These are phyloP conservation scores for Miscanthus sacchariflorus DNA, from an alignment of 202 grass and related monocot genomes.

Conservation along the genomic window DNA sequence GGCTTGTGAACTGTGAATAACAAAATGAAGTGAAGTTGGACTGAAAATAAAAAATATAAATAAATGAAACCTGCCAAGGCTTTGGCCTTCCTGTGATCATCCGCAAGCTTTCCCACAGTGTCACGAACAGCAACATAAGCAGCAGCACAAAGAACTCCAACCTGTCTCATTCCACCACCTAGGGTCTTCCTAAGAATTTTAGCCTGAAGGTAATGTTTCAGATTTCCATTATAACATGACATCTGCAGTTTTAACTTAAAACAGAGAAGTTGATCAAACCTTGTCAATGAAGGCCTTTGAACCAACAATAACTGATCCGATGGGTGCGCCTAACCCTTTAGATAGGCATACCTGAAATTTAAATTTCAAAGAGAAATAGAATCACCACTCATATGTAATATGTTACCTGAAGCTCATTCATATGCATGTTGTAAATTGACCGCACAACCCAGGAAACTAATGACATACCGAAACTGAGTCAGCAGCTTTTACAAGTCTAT, in stretches of 20 bases:
- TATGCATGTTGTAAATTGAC: not conserved
- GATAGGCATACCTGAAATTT: slow-evolving; percentile 83
- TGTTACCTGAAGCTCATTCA: not conserved
- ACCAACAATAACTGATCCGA: slow-evolving; percentile 91
- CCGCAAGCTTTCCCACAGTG: slow-evolving; percentile 66
- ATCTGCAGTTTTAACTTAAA: not conserved
- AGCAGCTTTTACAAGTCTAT: slow-evolving; percentile 86
- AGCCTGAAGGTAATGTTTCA: slow-evolving; percentile 54
- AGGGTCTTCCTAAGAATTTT: slow-evolving; percentile 94
- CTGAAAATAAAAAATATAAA: not conserved
- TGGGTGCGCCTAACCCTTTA: slow-evolving; percentile 92
- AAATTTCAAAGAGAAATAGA: not conserved
- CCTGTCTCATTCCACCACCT: slow-evolving; percentile 98
- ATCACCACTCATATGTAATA: not conserved
- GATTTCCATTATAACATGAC: not conserved
- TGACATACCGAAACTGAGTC: slow-evolving; percentile 90
- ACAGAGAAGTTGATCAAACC: slow-evolving; percentile 35
- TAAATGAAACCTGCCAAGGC: slow-evolving; percentile 64
- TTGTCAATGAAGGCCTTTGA: slow-evolving; percentile 75
- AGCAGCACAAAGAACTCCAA: slow-evolving; percentile 92
- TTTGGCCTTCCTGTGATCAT: slow-evolving; percentile 91
- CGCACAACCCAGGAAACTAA: not conserved
- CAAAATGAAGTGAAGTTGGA: not conserved
- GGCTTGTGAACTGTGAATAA: not conserved
- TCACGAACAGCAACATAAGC: slow-evolving; percentile 82